Evolutionary conservation across 148 eudicot species (phyloP).

Genomic region (Oxyria digyna): DNA sequence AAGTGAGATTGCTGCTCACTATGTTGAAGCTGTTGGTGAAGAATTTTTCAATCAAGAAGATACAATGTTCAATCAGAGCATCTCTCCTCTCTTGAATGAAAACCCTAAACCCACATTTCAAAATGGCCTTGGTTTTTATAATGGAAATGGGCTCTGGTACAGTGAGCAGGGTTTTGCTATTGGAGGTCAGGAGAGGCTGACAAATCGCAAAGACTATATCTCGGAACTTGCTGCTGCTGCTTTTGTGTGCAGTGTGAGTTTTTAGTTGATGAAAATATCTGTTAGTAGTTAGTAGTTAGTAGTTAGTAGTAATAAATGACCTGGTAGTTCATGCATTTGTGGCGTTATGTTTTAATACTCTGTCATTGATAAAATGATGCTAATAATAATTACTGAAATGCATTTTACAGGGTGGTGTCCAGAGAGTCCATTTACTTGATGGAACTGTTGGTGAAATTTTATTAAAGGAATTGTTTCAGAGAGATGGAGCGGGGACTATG

Average conservation of each 20-base stretch:
- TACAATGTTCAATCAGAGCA: slow-evolving; percentile 26
- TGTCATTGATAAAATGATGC: not conserved
- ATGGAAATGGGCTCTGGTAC: slow-evolving; percentile 70
- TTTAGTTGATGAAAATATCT: not conserved
- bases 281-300: not conserved
- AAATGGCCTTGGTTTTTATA: slow-evolving; percentile 94
- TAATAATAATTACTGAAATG: not conserved
- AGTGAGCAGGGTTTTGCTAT: slow-evolving; percentile 95
- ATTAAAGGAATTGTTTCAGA: slow-evolving; percentile 71
- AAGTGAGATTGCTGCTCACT: slow-evolving; percentile 94
- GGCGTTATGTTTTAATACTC: not conserved
- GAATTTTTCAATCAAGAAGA: slow-evolving; percentile 29
- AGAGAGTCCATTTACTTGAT: slow-evolving; percentile 86
- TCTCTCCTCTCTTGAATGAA: slow-evolving; percentile 25
- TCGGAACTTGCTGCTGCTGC: slow-evolving; percentile 99
- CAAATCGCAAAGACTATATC: slow-evolving; percentile 68
- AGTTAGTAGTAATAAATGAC: no score
- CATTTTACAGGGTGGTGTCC: slow-evolving; percentile 74
- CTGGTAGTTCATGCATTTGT: not conserved
- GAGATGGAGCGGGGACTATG: slow-evolving; percentile 97
- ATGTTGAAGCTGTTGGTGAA: slow-evolving; percentile 78
- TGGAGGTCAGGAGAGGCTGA: slow-evolving; percentile 85
- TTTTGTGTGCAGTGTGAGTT: slow-evolving; percentile 93
- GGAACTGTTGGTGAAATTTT: slow-evolving; percentile 80
- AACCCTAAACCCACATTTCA: slow-evolving; percentile 54